phyloP scores from a whole-genome alignment of 2,329 filamentous ascomycete species.

The Arthrobotrys pseudoclavata region DNA sequence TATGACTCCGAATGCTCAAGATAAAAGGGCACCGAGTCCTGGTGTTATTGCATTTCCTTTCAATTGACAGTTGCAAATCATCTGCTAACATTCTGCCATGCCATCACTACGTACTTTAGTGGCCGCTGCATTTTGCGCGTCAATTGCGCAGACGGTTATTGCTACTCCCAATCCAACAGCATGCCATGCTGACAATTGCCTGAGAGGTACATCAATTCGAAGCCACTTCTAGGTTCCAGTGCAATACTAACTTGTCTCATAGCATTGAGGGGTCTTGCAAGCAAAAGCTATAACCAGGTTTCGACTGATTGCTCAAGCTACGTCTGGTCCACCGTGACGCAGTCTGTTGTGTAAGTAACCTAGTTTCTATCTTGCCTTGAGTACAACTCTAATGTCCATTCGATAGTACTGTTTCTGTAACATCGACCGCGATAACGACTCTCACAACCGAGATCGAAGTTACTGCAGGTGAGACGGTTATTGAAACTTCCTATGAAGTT shows the following conservation, averaged over 20 bases:
- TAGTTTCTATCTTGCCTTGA: neutral
- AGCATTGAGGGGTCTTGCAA: conserved; percentile 14
- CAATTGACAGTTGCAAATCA: neutral
- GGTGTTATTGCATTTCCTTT: neutral
- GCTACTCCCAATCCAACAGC: neutral
- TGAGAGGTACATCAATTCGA: conserved; percentile 4
- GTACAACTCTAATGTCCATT: neutral
- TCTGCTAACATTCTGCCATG: neutral
- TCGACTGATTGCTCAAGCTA: conserved; percentile 11
- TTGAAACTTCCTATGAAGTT: conserved; percentile 3
- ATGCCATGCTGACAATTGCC: conserved; percentile 20
- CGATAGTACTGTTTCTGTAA: neutral
- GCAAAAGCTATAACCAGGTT: conserved; percentile 1
- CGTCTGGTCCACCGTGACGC: neutral
- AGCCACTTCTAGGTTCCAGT: neutral
- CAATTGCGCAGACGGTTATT: neutral
- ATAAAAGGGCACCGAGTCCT: neutral
- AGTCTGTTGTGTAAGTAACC: neutral
- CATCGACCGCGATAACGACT: neutral
- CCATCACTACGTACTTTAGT: neutral
- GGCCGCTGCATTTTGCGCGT: conserved; percentile 1
- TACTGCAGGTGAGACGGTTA: neutral
- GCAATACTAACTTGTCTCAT: neutral
- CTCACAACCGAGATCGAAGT: neutral
- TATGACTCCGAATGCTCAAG: neutral